Evolutionary conservation across 2,329 filamentous ascomycete genomes (phyloP).

Genomic region (Davidsoniella neocaledoniae): DNA sequence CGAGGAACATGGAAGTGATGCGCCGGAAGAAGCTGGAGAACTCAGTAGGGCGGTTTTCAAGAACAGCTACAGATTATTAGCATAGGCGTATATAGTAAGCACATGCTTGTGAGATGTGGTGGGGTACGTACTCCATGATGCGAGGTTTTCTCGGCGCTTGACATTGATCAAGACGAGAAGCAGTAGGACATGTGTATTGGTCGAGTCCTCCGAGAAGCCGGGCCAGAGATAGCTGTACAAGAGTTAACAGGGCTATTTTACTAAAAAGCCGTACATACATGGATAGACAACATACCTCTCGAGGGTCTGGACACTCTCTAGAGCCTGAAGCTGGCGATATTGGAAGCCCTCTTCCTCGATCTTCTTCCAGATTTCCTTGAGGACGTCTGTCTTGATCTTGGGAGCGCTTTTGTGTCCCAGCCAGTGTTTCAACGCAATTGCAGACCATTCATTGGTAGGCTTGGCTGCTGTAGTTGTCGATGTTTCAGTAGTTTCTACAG

Average conservation of each 20-base stretch:
- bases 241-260: slow-evolving; percentile 15
- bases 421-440: slow-evolving; percentile 76
- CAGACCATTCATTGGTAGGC: slow-evolving; percentile 54
- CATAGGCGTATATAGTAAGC: not conserved
- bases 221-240: slow-evolving; percentile 80
- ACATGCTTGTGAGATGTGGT: not conserved
- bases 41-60: slow-evolving; percentile 58
- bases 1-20: slow-evolving; percentile 70
- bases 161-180: slow-evolving; percentile 74
- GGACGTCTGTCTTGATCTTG: slow-evolving; percentile 65
- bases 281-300: slow-evolving; percentile 45
- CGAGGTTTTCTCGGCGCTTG: slow-evolving; percentile 72
- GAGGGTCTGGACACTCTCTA: slow-evolving; percentile 81
- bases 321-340: slow-evolving; percentile 57
- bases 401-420: slow-evolving; percentile 49
- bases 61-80: slow-evolving; percentile 39
- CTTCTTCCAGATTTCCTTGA: slow-evolving; percentile 84
- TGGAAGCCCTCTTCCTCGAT: slow-evolving; percentile 69
- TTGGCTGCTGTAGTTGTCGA: slow-evolving; percentile 27
- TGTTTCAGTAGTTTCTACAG: slow-evolving; percentile 21
- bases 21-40: slow-evolving; percentile 85
- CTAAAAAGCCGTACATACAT: not conserved
- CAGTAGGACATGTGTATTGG: slow-evolving; percentile 80
- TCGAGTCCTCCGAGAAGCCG: slow-evolving; percentile 71
- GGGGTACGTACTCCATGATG: slow-evolving; percentile 57